Evolutionary conservation across 2,329 filamentous ascomycete genomes (phyloP).

Genomic region (Claviceps sp.): DNA sequence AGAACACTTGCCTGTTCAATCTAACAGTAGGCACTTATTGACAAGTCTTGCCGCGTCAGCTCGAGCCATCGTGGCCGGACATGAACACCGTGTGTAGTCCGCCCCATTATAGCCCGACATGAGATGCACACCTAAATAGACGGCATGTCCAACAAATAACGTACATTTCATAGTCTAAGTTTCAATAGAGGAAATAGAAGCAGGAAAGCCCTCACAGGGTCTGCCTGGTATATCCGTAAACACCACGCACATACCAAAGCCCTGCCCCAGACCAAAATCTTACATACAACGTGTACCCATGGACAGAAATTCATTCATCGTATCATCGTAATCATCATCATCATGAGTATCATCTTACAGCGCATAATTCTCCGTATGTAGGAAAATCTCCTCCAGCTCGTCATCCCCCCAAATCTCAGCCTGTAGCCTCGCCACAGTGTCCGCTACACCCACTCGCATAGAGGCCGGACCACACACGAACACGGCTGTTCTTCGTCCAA

Average conservation of each 20-base stretch:
- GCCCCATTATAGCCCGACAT: too few species aligned
- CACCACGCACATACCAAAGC: neutral
- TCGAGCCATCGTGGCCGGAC: too few species aligned
- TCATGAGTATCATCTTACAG: constrained; percentile 33
- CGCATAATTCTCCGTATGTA: constrained; percentile 93
- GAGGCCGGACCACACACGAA: constrained; percentile 83
- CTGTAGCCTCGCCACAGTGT: constrained; percentile 71
- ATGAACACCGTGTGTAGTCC: too few species aligned
- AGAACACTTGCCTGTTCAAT: too few species aligned
- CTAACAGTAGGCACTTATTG: too few species aligned
- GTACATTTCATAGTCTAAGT: too few species aligned
- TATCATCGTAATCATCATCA: neutral
- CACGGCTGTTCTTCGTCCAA: constrained; percentile 72
- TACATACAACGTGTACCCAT: neutral
- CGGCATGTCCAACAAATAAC: too few species aligned
- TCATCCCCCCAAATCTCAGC: constrained; percentile 68
- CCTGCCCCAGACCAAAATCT: neutral
- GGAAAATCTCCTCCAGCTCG: constrained; percentile 74
- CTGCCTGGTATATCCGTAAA: neutral
- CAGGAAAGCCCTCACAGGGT: too few species aligned
- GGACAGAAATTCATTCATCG: neutral
- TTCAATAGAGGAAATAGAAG: too few species aligned
- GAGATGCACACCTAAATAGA: too few species aligned
- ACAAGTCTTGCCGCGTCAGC: too few species aligned
- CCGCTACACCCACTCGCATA: constrained; percentile 82